phyloP scores from a whole-genome alignment of 2,329 filamentous ascomycete species.

The Epichloe hybrida region DNA sequence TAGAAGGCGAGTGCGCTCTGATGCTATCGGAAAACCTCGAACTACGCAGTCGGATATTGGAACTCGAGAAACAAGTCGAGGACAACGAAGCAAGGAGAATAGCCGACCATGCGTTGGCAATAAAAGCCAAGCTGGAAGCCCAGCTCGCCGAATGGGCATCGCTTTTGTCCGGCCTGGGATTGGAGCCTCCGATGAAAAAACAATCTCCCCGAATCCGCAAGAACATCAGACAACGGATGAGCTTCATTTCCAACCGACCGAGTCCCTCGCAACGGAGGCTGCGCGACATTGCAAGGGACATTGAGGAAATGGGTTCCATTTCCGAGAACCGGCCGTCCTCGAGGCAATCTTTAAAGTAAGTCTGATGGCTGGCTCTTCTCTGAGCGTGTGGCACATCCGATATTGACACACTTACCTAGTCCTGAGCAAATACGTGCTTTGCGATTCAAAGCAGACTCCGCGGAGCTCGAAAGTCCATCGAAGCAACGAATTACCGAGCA shows the following conservation, averaged over 20 bases:
- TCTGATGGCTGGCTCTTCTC: neutral
- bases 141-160: conserved; percentile 59
- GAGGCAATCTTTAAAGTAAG: conserved; percentile 54
- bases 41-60: conserved; percentile 55
- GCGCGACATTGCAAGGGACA: conserved; percentile 41
- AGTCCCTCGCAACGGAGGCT: conserved; percentile 43
- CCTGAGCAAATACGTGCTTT: conserved; percentile 51
- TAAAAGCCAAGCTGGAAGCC: conserved; percentile 56
- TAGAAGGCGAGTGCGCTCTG: conserved; percentile 63
- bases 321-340: conserved; percentile 56
- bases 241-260: conserved; percentile 23
- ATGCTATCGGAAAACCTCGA: conserved; percentile 69
- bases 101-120: conserved; percentile 52
- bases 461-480: conserved; percentile 53
- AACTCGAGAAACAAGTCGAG: conserved; percentile 54
- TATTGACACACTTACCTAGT: conserved; percentile 20
- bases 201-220: conserved; percentile 28
- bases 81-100: conserved; percentile 45
- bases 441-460: conserved; percentile 40
- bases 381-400: neutral
- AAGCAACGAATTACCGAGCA: conserved; percentile 45
- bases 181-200: conserved; percentile 42
- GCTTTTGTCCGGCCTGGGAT: conserved; percentile 52
- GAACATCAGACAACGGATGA: conserved; percentile 27
- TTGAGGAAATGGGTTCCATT: conserved; percentile 42